phyloP scores from a whole-genome alignment of 2,329 filamentous ascomycete genomes.

The Gyromitra esculenta region DNA sequence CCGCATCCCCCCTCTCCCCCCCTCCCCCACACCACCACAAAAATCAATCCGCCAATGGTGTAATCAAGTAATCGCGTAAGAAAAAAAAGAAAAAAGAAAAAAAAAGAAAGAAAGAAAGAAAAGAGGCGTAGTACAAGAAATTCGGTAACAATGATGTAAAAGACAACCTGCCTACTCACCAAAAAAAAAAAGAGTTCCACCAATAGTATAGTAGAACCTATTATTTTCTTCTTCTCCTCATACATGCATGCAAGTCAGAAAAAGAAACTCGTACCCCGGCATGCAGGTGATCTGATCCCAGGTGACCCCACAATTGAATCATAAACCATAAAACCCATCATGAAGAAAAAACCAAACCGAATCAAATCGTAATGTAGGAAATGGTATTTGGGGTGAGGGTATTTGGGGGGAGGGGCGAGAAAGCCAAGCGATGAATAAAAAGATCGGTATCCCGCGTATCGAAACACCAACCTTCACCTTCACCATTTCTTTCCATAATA shows the following conservation, averaged over 20 bases:
- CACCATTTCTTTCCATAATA: slow-evolving; percentile 27
- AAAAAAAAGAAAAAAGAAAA: not conserved
- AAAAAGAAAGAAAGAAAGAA: slow-evolving; percentile 15
- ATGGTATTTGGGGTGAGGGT: not conserved
- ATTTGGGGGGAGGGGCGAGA: too few relatives aligned
- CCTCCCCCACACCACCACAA: not conserved
- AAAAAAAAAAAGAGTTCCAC: not conserved
- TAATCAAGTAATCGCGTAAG: not conserved
- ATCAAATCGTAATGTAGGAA: not conserved
- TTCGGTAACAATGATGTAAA: not conserved
- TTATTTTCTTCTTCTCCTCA: too few relatives aligned
- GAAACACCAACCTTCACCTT: slow-evolving; percentile 20
- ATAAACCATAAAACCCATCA: slow-evolving; percentile 29
- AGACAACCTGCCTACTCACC: too few relatives aligned
- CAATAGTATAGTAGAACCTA: not conserved
- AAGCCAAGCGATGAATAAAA: slow-evolving; percentile 1
- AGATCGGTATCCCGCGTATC: slow-evolving; percentile 18
- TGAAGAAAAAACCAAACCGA: slow-evolving; percentile 1
- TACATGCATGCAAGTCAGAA: not conserved
- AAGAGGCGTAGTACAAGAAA: not conserved
- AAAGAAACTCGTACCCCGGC: slow-evolving; percentile 28
- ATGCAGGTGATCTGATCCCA: not conserved
- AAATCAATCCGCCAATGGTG: not conserved
- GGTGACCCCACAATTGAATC: slow-evolving; percentile 2
- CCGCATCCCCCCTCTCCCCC: not conserved